Conservation (phyloP, 176 grass and related monocot genomes). For the Typha latifolia region DNA sequence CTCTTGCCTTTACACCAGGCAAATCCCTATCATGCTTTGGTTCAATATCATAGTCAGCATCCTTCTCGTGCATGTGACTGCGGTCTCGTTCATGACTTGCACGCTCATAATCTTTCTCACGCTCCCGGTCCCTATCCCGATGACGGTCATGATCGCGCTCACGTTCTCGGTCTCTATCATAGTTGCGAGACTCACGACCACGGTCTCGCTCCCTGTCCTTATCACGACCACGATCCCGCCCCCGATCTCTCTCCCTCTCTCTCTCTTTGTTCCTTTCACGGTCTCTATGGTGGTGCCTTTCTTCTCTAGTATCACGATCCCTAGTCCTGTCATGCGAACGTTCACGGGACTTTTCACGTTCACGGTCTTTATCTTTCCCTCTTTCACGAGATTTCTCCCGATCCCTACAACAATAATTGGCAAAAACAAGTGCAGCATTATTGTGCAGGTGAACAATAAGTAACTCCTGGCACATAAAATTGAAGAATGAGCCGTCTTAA, state of each 20-base stretch:
- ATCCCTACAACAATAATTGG: conserved; percentile 26
- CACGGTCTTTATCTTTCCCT: conserved; percentile 3
- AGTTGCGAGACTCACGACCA: conserved; percentile 28
- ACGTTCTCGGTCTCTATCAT: conserved; percentile 40
- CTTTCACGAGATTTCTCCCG: conserved; percentile 41
- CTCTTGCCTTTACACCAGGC: neutral
- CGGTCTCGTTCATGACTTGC: conserved; percentile 25
- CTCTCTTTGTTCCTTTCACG: conserved; percentile 43
- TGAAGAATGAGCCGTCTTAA: too few relatives aligned
- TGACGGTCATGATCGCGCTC: conserved; percentile 46
- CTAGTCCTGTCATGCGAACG: conserved; percentile 46
- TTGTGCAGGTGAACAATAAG: too few relatives aligned
- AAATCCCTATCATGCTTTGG: conserved; percentile 46
- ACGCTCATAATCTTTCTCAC: conserved; percentile 29
- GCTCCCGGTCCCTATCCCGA: conserved; percentile 53
- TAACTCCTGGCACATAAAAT: too few relatives aligned
- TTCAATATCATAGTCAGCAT: conserved; percentile 28
- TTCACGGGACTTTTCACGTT: conserved; percentile 39
- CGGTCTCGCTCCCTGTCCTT: conserved; percentile 59
- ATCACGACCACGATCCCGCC: conserved; percentile 33
- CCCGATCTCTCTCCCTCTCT: conserved; percentile 35
- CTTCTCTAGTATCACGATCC: conserved; percentile 57
- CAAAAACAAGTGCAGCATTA: neutral
- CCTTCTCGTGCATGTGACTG: conserved; percentile 34
- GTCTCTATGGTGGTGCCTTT: conserved; percentile 54